phyloP scores from a whole-genome alignment of 2,329 filamentous ascomycete genomes.

The Monosporascus sp. region DNA sequence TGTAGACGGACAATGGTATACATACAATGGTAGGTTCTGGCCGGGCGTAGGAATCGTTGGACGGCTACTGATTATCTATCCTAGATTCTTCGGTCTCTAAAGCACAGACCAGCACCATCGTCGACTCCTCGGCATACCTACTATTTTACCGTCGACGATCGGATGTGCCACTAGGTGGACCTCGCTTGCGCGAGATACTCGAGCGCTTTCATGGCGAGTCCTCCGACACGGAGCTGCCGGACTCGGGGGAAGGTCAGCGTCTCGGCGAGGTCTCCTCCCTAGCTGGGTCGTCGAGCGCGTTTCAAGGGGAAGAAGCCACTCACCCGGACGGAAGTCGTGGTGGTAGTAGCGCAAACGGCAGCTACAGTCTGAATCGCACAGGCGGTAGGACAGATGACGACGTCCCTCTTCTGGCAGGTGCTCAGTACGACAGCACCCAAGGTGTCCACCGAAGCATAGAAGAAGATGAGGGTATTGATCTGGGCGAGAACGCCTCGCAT shows the following conservation, averaged over 20 bases:
- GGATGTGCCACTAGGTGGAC: constrained; percentile 69
- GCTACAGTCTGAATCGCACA: constrained; percentile 2
- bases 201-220: constrained; percentile 52
- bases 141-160: constrained; percentile 92
- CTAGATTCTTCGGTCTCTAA: constrained; percentile 69
- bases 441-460: constrained; percentile 39
- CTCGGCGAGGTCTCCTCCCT: constrained; percentile 79
- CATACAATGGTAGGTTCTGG: constrained; percentile 76
- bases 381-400: constrained; percentile 13
- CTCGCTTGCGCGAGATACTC: constrained; percentile 65
- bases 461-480: constrained; percentile 41
- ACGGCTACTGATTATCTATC: constrained; percentile 32
- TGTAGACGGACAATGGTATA: constrained; percentile 83
- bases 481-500: constrained; percentile 28
- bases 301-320: constrained; percentile 70
- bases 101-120: constrained; percentile 55
- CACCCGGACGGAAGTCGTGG: constrained; percentile 59
- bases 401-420: constrained; percentile 10
- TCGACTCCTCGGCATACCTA: constrained; percentile 79
- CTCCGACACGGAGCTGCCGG: constrained; percentile 38
- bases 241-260: constrained; percentile 76
- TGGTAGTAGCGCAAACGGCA: constrained; percentile 32
- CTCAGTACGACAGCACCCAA: constrained; percentile 16
- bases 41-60: background rate
- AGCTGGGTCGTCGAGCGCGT: constrained; percentile 89